Evolutionary conservation across 2,329 filamentous ascomycete species (phyloP).

Genomic region (Aspergillus awamori): DNA sequence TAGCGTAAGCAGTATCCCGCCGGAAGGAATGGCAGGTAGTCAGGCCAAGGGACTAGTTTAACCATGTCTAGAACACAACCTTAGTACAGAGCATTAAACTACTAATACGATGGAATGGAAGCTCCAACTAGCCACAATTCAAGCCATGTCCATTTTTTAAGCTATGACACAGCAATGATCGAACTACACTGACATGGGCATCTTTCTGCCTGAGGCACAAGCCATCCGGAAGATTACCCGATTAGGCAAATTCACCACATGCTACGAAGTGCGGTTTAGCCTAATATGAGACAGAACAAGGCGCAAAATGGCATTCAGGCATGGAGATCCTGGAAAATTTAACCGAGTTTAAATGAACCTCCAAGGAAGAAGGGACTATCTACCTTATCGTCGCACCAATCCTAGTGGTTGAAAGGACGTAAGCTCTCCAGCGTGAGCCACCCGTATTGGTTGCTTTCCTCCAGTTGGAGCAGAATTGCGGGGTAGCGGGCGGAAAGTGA

Average conservation of each 20-base stretch:
- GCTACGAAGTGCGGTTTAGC: conserved; percentile 3
- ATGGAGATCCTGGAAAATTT: not conserved
- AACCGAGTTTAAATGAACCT: not conserved
- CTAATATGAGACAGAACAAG: not conserved
- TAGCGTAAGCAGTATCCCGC: not conserved
- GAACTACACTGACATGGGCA: not conserved
- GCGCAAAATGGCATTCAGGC: not conserved
- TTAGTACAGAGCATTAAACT: not conserved
- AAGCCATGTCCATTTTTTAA: not conserved
- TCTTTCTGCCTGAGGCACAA: conserved; percentile 1
- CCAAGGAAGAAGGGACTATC: not conserved
- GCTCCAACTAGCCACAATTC: not conserved
- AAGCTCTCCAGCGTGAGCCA: not conserved
- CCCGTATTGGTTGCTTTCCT: not conserved
- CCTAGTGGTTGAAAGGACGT: too few relatives aligned
- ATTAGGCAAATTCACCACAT: conserved; percentile 6
- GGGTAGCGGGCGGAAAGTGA: conserved; percentile 1
- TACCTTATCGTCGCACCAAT: too few relatives aligned
- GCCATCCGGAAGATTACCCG: conserved; percentile 3
- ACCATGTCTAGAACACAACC: not conserved
- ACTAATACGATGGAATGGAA: not conserved
- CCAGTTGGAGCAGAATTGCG: conserved; percentile 4
- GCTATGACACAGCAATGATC: not conserved
- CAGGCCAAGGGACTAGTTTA: not conserved
- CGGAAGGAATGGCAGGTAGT: not conserved